A percentile compares a stretch with the other conserved stretches of the same genome.
These are phyloP conservation scores for Nephelium lappaceum DNA, from an alignment of 345 rosid species.

Conservation along the genomic window DNA sequence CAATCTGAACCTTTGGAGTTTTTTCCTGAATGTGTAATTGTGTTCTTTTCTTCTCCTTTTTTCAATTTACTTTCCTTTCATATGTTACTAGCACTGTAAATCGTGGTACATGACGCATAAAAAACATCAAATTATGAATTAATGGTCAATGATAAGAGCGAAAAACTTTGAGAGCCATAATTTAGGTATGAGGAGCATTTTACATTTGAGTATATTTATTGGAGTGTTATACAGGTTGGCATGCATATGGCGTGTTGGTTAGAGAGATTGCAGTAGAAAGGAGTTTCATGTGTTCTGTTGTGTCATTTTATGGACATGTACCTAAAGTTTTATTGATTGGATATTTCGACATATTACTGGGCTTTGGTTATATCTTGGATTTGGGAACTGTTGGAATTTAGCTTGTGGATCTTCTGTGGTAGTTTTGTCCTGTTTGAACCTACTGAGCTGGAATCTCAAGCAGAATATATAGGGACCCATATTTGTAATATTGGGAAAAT, in stretches of 20 bases:
- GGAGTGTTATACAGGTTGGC: not conserved
- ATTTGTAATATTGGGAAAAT: not conserved
- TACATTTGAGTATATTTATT: not conserved
- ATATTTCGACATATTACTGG: not conserved
- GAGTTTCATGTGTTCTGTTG: not conserved
- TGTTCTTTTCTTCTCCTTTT: not conserved
- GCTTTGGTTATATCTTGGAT: not conserved
- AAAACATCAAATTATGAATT: not conserved
- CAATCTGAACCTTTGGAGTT: not conserved
- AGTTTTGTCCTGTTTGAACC: not conserved
- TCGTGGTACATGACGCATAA: not conserved
- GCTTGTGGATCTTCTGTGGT: not conserved
- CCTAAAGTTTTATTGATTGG: not conserved
- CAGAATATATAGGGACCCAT: not conserved
- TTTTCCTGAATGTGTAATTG: not conserved
- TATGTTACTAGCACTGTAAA: not conserved
- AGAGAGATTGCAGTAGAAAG: conserved; percentile 6
- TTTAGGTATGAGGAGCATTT: not conserved
- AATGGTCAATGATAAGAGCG: not conserved
- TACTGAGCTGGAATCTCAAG: not conserved
- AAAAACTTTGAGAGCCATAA: not conserved
- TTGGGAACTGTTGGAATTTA: not conserved
- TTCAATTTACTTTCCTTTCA: not conserved
- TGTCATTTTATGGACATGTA: not conserved
- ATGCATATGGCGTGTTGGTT: not conserved